Conservation (phyloP, 129 eudicot genomes). For the Lonicera japonica region DNA sequence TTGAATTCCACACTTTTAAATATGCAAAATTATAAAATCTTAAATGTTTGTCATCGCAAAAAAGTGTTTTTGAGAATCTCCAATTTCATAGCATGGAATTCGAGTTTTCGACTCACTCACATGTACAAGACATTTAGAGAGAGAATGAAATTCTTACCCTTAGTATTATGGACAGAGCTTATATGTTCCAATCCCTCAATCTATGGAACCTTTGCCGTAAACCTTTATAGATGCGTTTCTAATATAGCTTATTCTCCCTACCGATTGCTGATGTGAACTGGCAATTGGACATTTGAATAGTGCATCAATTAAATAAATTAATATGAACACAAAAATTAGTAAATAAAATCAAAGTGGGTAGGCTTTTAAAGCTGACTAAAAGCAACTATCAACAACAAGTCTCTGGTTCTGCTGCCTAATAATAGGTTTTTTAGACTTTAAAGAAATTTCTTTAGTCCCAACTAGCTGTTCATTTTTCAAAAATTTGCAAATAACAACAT, state of each 20-base stretch:
- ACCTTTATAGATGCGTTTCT: slow-evolving; percentile 32
- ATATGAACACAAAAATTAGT: slow-evolving; percentile 19
- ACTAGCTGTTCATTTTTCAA: slow-evolving; percentile 14
- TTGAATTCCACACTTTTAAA: no score
- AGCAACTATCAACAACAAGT: slow-evolving; percentile 6
- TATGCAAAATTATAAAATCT: no score
- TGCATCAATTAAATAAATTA: not conserved
- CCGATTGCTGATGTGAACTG: slow-evolving; percentile 55
- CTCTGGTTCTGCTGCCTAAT: slow-evolving; percentile 3
- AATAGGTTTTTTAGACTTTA: not conserved
- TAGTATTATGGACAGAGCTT: slow-evolving; percentile 18
- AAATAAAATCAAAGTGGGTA: slow-evolving; percentile 19
- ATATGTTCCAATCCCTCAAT: slow-evolving; percentile 5
- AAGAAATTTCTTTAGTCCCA: not conserved
- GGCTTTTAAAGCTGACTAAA: slow-evolving; percentile 19
- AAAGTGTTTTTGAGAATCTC: no score
- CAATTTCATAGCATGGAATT: no score
- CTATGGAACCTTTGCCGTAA: not conserved
- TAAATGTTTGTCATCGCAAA: no score
- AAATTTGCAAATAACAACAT: not conserved
- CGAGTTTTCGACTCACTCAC: no score
- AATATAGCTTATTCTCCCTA: not conserved
- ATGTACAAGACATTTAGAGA: not conserved
- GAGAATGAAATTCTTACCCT: slow-evolving; percentile 24
- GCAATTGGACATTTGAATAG: slow-evolving; percentile 19